phyloP scores from a whole-genome alignment of 768 basidiomycete genomes.

The Pleurotus cornucopiae region DNA sequence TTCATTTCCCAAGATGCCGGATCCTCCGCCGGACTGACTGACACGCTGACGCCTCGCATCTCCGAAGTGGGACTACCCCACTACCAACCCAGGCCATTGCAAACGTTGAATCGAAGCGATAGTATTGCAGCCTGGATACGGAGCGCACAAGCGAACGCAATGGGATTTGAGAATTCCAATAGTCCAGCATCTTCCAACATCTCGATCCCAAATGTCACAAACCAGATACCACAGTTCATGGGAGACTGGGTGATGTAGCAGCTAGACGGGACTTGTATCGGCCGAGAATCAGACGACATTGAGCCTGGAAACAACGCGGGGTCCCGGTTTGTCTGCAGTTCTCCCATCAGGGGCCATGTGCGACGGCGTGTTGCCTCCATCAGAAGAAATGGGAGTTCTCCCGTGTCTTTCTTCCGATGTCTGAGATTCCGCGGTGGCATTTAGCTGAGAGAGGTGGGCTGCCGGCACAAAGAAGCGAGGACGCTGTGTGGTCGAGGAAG shows the following conservation, averaged over 20 bases:
- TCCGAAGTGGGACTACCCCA: slow-evolving; percentile 20
- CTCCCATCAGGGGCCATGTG: slow-evolving; percentile 20
- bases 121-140: slow-evolving; percentile 6
- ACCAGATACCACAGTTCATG: slow-evolving; percentile 1
- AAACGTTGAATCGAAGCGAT: slow-evolving; percentile 7
- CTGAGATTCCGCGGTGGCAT: slow-evolving; percentile 14
- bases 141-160: background rate
- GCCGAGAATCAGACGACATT: background rate
- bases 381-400: slow-evolving; percentile 56
- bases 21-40: slow-evolving; percentile 29
- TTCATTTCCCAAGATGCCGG: slow-evolving; percentile 22
- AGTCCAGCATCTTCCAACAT: slow-evolving; percentile 6
- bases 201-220: background rate
- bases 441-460: slow-evolving; percentile 23
- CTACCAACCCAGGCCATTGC: slow-evolving; percentile 9
- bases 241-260: slow-evolving; percentile 23
- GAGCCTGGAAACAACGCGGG: background rate
- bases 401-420: slow-evolving; percentile 26
- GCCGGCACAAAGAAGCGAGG: slow-evolving; percentile 36
- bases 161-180: background rate
- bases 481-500: slow-evolving; percentile 29
- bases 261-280: too few species aligned
- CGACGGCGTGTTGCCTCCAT: slow-evolving; percentile 54
- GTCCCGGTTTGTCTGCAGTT: background rate
- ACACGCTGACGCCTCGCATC: slow-evolving; percentile 21